phyloP scores from a whole-genome alignment of 805 yeast genomes.

The Yamadazyma takamatsuzukensis region DNA sequence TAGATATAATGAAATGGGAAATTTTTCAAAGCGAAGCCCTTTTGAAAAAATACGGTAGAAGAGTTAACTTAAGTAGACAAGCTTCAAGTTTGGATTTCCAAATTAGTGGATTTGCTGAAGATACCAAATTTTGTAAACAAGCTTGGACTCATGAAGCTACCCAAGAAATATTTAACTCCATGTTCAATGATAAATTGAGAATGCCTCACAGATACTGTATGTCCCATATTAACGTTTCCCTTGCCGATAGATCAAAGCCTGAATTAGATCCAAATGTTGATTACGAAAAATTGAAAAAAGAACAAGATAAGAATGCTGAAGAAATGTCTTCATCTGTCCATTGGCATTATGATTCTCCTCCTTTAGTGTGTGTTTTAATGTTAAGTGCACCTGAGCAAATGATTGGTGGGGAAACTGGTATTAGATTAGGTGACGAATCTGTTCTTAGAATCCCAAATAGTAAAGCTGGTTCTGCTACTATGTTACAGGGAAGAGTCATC shows the following conservation, averaged over 20 bases:
- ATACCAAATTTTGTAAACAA: slow-evolving; percentile 18
- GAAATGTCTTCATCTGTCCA: slow-evolving; percentile 6
- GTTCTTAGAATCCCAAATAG: slow-evolving; percentile 13
- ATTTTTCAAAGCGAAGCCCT: slow-evolving; percentile 14
- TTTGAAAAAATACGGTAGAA: slow-evolving; percentile 18
- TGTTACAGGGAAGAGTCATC: slow-evolving; percentile 19
- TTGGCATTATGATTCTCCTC: slow-evolving; percentile 15
- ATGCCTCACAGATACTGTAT: slow-evolving; percentile 17
- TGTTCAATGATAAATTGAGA: slow-evolving; percentile 19
- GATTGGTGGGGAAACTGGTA: slow-evolving; percentile 14
- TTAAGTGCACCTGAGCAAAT: slow-evolving; percentile 10
- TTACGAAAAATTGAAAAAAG: slow-evolving; percentile 5
- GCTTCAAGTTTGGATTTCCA: slow-evolving; percentile 25
- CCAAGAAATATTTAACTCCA: slow-evolving; percentile 15
- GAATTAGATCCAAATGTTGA: slow-evolving; percentile 7
- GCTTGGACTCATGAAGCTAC: slow-evolving; percentile 24
- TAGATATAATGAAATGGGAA: slow-evolving; percentile 24
- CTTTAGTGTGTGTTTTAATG: slow-evolving; percentile 12
- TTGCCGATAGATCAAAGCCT: slow-evolving; percentile 6
- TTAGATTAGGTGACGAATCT: slow-evolving; percentile 12
- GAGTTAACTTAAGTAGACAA: slow-evolving; percentile 15
- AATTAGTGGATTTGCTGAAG: slow-evolving; percentile 20
- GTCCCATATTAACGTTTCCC: slow-evolving; percentile 21
- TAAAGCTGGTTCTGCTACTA: slow-evolving; percentile 16
- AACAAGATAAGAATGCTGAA: slow-evolving; percentile 9